Evolutionary conservation across 2,329 filamentous ascomycete genomes (phyloP).

Genomic region (Alternaria ventricosa): DNA sequence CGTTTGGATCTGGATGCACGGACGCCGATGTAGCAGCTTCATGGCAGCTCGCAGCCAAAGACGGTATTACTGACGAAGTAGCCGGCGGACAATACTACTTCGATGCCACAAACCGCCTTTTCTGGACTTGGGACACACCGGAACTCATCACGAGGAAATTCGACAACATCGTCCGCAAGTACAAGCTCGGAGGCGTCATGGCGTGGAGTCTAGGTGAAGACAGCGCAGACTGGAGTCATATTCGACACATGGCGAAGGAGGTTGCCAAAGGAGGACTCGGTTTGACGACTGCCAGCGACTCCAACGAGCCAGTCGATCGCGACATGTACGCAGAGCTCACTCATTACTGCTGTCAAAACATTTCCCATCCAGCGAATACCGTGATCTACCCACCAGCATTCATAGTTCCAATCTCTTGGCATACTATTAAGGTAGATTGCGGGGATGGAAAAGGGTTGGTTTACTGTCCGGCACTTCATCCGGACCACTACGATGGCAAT

Average conservation of each 20-base stretch:
- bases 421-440: neutral
- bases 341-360: neutral
- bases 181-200: conserved; percentile 72
- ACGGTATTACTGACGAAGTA: conserved; percentile 63
- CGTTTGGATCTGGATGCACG: conserved; percentile 50
- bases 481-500: neutral
- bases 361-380: neutral
- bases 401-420: neutral
- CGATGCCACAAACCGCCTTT: conserved; percentile 64
- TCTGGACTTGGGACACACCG: conserved; percentile 77
- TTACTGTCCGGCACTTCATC: neutral
- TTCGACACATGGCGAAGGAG: conserved; percentile 51
- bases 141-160: conserved; percentile 69
- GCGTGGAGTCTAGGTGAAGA: conserved; percentile 79
- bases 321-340: neutral
- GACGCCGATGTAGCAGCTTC: conserved; percentile 61
- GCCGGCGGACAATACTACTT: conserved; percentile 73
- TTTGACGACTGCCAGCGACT: neutral
- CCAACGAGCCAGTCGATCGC: neutral
- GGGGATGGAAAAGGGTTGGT: neutral
- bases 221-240: conserved; percentile 47
- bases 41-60: conserved; percentile 61
- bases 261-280: conserved; percentile 10
- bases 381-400: neutral
- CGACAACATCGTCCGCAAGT: conserved; percentile 61